Conservation (phyloP, 2,329 filamentous ascomycete genomes). For the Beauveria medogensis region DNA sequence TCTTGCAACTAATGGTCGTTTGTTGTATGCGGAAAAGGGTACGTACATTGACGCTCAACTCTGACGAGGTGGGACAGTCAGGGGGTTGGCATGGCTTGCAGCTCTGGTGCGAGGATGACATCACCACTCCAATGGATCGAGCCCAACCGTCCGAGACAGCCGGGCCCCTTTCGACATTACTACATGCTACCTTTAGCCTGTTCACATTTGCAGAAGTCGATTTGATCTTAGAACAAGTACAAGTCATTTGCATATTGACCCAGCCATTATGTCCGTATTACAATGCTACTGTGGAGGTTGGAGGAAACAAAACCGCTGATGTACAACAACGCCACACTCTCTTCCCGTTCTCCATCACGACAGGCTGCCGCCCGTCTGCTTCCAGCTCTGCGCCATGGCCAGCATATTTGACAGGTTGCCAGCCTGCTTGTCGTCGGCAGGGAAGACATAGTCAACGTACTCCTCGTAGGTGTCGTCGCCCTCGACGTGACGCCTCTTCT, state of each 20-base stretch:
- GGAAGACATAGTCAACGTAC: slow-evolving; percentile 96
- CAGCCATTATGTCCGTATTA: neutral
- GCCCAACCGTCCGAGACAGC: neutral
- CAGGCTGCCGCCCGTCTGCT: slow-evolving; percentile 47
- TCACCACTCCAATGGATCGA: slow-evolving; percentile 6
- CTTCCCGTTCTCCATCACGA: neutral
- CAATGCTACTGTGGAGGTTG: neutral
- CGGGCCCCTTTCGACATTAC: neutral
- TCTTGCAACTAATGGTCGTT: neutral
- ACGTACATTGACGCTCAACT: too few species aligned
- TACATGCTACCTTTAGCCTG: neutral
- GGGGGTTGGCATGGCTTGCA: slow-evolving; percentile 4
- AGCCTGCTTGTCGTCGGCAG: slow-evolving; percentile 81
- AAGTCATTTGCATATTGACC: neutral
- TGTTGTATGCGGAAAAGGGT: too few species aligned
- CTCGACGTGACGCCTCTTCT: slow-evolving; percentile 85
- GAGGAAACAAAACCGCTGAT: neutral
- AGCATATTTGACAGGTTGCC: slow-evolving; percentile 77
- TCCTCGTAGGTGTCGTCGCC: slow-evolving; percentile 78
- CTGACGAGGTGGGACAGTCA: neutral
- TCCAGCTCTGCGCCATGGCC: slow-evolving; percentile 83
- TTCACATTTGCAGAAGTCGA: neutral
- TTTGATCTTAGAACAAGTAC: neutral
- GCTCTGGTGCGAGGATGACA: slow-evolving; percentile 5
- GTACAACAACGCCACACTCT: neutral